Conservation (phyloP, 306 rosid species). For the Medicago arabica region DNA sequence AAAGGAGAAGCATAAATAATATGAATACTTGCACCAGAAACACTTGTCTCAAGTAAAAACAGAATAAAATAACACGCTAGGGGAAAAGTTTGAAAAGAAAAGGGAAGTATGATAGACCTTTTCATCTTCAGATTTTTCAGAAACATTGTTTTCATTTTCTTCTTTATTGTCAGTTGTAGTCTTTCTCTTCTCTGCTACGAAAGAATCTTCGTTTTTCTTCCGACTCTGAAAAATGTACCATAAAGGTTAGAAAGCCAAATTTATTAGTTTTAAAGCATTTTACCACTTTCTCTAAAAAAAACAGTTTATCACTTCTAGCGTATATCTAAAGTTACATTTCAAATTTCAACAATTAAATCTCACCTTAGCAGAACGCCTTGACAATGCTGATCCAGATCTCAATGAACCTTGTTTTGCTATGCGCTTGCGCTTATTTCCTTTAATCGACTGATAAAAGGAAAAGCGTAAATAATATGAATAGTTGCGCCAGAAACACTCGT, state of each 20-base stretch:
- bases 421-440: constrained; percentile 68
- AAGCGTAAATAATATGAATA: constrained; percentile 34
- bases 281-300: not conserved
- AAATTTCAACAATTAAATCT: constrained; percentile 16
- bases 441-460: constrained; percentile 53
- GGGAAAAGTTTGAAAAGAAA: constrained; percentile 11
- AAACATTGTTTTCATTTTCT: constrained; percentile 54
- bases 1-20: constrained; percentile 25
- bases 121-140: constrained; percentile 76
- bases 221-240: constrained; percentile 52
- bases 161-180: constrained; percentile 60
- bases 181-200: constrained; percentile 51
- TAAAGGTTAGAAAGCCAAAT: not conserved
- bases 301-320: not conserved
- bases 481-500: not conserved
- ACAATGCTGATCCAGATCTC: constrained; percentile 52
- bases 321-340: not conserved
- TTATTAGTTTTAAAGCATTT: not conserved
- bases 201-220: constrained; percentile 60
- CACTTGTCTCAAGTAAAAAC: not conserved
- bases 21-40: constrained; percentile 24
- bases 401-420: constrained; percentile 61
- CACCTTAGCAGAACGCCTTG: constrained; percentile 75
- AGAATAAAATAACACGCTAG: constrained; percentile 14
- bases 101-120: constrained; percentile 52